A percentile compares a stretch with the other conserved stretches of the same genome.
These are phyloP conservation scores for Cornus florida DNA, from an alignment of 148 eudicot genomes.

Conservation along the genomic window DNA sequence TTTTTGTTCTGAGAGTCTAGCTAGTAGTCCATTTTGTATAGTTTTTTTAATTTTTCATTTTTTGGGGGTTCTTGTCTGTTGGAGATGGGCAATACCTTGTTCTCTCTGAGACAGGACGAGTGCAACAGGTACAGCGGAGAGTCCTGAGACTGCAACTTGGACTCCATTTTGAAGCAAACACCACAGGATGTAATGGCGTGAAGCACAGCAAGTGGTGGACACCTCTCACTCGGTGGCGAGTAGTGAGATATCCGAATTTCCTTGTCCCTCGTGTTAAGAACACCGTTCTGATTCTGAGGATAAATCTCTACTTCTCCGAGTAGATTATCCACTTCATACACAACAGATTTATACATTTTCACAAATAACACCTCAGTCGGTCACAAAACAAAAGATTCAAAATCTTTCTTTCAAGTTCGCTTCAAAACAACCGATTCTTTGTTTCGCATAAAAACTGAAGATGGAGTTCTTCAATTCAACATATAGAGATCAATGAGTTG, in stretches of 20 bases:
- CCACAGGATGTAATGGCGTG: constrained; percentile 57
- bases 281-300: constrained; percentile 37
- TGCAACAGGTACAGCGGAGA: constrained; percentile 73
- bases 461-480: not conserved
- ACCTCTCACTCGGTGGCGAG: constrained; percentile 81
- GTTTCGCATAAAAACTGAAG: constrained; percentile 2
- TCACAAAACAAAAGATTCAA: no score
- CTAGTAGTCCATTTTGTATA: not conserved
- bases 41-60: not conserved
- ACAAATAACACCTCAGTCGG: not conserved
- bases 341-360: constrained; percentile 48
- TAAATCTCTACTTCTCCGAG: constrained; percentile 80
- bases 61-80: constrained; percentile 3
- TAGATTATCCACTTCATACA: constrained; percentile 72
- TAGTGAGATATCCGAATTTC: constrained; percentile 65
- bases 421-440: constrained; percentile 3
- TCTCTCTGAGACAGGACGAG: constrained; percentile 86
- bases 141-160: constrained; percentile 42
- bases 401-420: constrained; percentile 10
- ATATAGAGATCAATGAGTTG: not conserved
- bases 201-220: constrained; percentile 90
- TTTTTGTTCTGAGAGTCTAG: constrained; percentile 3
- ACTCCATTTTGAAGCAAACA: constrained; percentile 80
- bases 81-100: constrained; percentile 67
- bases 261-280: constrained; percentile 33